Percentiles rank a stretch among this genome's conserved stretches.
Evolutionary conservation across 495 filamentous ascomycete genomes (phyloP).

Genomic region (Neurospora cerealis): DNA sequence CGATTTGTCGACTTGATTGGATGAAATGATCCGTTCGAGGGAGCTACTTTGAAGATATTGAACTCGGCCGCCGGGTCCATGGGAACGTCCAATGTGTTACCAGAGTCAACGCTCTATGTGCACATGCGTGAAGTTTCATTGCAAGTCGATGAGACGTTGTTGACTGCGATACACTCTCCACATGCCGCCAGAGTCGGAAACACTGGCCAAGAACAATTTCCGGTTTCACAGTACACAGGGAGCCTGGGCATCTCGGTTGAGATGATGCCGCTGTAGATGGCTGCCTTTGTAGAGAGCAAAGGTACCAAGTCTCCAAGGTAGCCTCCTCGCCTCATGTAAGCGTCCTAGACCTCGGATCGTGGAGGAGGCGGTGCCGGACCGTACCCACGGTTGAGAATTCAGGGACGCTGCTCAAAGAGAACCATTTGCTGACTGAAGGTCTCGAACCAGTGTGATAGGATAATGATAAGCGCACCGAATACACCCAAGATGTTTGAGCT

Average conservation of each 20-base stretch:
- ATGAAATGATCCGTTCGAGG: conserved; percentile 14
- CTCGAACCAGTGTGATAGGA: conserved; percentile 28
- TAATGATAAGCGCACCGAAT: conserved; percentile 26
- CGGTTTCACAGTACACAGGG: conserved; percentile 17
- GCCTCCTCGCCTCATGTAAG: conserved; percentile 11
- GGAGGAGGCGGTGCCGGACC: conserved; percentile 11
- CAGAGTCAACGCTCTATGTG: conserved; percentile 21
- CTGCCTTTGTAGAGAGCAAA: conserved; percentile 25
- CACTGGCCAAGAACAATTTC: conserved; percentile 27
- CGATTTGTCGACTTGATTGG: conserved; percentile 7
- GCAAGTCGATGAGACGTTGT: conserved; percentile 8
- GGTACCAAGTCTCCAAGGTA: conserved; percentile 15
- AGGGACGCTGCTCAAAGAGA: conserved; percentile 19
- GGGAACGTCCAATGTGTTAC: conserved; percentile 13
- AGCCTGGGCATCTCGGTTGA: conserved; percentile 12
- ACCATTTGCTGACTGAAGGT: conserved; percentile 30
- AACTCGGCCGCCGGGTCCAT: conserved; percentile 4
- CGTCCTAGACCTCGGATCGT: conserved; percentile 24
- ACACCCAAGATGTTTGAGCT: conserved; percentile 24
- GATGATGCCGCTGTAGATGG: conserved; percentile 30
- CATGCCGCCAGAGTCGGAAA: conserved; percentile 28
- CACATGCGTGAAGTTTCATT: conserved; percentile 17
- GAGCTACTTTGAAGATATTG: conserved; percentile 20
- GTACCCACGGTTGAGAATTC: background rate
- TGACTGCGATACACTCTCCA: conserved; percentile 17